These are phyloP conservation scores for Leonotis leonurus DNA, from an alignment of 257 asterid genomes.

Conservation along the genomic window DNA sequence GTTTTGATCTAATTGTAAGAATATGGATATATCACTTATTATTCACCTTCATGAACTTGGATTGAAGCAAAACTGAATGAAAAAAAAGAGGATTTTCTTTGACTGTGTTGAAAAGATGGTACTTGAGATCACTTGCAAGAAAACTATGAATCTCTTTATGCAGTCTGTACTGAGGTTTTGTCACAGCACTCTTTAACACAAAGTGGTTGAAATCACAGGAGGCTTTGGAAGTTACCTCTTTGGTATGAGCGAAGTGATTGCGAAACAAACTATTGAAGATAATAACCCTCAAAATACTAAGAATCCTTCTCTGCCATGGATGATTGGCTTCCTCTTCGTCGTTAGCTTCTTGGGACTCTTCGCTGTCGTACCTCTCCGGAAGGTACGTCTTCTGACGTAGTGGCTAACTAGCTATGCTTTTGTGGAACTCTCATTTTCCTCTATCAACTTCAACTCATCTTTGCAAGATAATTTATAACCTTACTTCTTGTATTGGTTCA, in stretches of 20 bases:
- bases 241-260: slow-evolving; percentile 74
- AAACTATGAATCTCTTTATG: neutral
- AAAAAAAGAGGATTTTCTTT: neutral
- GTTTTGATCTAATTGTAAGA: neutral
- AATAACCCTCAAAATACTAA: slow-evolving; percentile 38
- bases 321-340: slow-evolving; percentile 80
- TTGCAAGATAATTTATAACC: too few species aligned
- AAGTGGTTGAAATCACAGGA: slow-evolving; percentile 48
- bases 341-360: slow-evolving; percentile 92
- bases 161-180: neutral
- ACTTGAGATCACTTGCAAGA: neutral
- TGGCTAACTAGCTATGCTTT: too few species aligned
- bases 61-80: neutral
- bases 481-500: slow-evolving; percentile 25
- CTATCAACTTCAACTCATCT: too few species aligned
- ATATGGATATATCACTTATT: too few species aligned
- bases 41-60: neutral
- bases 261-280: slow-evolving; percentile 52
- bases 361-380: slow-evolving; percentile 81
- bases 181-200: neutral
- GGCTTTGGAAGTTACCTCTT: slow-evolving; percentile 91
- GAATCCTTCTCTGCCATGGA: slow-evolving; percentile 71
- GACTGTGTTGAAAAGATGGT: neutral
- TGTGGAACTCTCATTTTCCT: too few species aligned
- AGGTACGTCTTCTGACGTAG: slow-evolving; percentile 50